Percentiles rank a stretch among this genome's conserved stretches.
Conservation (phyloP, 305 asterid genomes). For the Solanum hybrid region DNA sequence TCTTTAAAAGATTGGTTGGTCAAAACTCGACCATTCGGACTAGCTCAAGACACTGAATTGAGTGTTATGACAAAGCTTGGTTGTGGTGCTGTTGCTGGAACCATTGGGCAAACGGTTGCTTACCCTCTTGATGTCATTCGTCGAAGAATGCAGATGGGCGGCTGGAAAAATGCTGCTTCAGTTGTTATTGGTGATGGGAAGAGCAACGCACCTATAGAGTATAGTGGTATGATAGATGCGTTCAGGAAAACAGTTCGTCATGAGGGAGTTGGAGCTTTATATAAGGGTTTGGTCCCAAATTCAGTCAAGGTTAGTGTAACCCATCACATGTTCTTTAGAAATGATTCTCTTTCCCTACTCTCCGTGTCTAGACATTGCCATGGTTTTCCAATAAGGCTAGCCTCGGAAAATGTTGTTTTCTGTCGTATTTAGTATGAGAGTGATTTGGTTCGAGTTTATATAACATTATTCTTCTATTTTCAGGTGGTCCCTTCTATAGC, state of each 20-base stretch:
- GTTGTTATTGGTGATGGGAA: constrained; percentile 29
- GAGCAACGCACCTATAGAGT: constrained; percentile 16
- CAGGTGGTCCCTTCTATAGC: constrained; percentile 33
- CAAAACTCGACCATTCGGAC: constrained; percentile 20
- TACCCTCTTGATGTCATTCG: constrained; percentile 34
- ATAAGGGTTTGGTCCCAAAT: constrained; percentile 31
- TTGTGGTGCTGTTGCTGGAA: constrained; percentile 33
- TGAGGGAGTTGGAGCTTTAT: constrained; percentile 26
- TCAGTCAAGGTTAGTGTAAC: constrained; percentile 25
- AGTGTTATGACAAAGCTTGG: constrained; percentile 24
- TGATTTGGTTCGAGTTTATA: not conserved
- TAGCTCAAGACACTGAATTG: constrained; percentile 15
- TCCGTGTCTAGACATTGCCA: not conserved
- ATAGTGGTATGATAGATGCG: constrained; percentile 26
- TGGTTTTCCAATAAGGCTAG: not conserved
- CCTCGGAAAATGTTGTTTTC: not conserved
- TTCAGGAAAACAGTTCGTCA: constrained; percentile 27
- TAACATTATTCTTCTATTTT: not conserved
- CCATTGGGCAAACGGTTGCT: constrained; percentile 28
- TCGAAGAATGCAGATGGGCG: constrained; percentile 35
- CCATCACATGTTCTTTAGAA: not conserved
- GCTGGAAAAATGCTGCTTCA: constrained; percentile 26
- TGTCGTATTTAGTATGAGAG: not conserved
- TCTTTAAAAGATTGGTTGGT: constrained; percentile 25
- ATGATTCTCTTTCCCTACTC: not conserved